Conservation (phyloP, 805 yeast genomes). For the Blastobotrys parvus region DNA sequence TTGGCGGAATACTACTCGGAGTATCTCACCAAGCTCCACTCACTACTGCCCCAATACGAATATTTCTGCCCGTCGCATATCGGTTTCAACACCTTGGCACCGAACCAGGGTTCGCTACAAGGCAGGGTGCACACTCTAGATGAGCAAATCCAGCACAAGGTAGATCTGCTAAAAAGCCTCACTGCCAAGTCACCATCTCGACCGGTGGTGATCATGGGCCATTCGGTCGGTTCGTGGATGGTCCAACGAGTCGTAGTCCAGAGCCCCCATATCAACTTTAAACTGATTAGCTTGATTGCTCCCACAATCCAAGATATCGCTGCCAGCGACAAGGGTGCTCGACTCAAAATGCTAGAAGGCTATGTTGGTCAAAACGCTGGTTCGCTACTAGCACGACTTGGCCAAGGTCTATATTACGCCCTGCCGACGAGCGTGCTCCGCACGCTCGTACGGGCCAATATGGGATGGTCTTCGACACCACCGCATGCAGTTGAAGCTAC, state of each 20-base stretch:
- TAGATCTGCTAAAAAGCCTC: constrained; percentile 50
- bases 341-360: constrained; percentile 24
- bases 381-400: constrained; percentile 5
- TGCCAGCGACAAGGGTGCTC: constrained; percentile 33
- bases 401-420: constrained; percentile 9
- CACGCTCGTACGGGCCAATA: constrained; percentile 20
- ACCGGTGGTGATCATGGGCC: constrained; percentile 48
- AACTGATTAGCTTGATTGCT: constrained; percentile 57
- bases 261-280: constrained; percentile 25
- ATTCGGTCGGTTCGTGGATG: constrained; percentile 65
- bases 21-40: too few relatives aligned
- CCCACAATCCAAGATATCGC: constrained; percentile 64
- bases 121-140: too few relatives aligned
- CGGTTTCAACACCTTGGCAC: too few relatives aligned
- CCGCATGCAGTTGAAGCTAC: constrained; percentile 36
- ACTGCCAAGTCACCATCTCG: constrained; percentile 34
- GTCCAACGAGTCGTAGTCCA: constrained; percentile 42
- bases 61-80: too few relatives aligned
- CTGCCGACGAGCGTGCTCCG: constrained; percentile 22
- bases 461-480: constrained; percentile 24
- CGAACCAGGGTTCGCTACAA: too few relatives aligned
- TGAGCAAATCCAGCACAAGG: too few relatives aligned
- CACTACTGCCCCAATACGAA: too few relatives aligned
- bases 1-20: too few relatives aligned
- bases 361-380: constrained; percentile 17